Conservation (phyloP, 2,329 filamentous ascomycete genomes). For the Colletotrichum liaoningense region DNA sequence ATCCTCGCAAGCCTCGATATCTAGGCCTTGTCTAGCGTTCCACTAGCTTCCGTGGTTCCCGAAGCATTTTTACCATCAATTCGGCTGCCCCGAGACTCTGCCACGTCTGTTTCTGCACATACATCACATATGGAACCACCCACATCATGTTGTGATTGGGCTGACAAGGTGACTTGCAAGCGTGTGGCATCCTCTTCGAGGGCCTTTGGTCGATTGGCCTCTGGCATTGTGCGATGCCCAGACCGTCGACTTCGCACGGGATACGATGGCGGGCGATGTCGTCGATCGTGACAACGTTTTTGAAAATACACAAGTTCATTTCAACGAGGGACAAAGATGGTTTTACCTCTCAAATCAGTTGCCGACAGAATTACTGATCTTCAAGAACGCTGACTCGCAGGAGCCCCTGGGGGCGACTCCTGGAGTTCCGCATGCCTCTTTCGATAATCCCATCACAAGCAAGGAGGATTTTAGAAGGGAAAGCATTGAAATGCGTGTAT, state of each 20-base stretch:
- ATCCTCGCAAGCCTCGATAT: neutral
- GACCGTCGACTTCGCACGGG: conserved; percentile 35
- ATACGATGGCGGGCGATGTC: conserved; percentile 39
- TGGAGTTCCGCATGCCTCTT: conserved; percentile 15
- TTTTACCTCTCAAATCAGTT: conserved; percentile 38
- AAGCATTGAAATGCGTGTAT: conserved; percentile 19
- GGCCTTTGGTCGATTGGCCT: conserved; percentile 39
- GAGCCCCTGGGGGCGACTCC: conserved; percentile 7
- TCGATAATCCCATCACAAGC: conserved; percentile 12
- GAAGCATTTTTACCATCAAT: neutral
- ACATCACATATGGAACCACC: neutral
- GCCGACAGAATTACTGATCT: conserved; percentile 37
- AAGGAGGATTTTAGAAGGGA: conserved; percentile 3
- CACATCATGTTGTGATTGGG: neutral
- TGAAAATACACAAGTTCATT: conserved; percentile 39
- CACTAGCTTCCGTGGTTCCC: neutral
- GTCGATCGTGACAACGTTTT: conserved; percentile 37
- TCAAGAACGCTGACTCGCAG: conserved; percentile 31
- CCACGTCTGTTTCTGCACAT: neutral
- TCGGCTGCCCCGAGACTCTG: neutral
- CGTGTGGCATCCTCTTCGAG: conserved; percentile 38
- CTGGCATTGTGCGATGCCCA: conserved; percentile 38
- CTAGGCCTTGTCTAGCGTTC: neutral
- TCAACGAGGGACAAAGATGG: conserved; percentile 36
- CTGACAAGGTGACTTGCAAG: conserved; percentile 40